Evolutionary conservation across 192 early-diverging fungal species (phyloP), one percentile per base, ranked within the genome.

Genomic region (Chytriomyces confervae): DNA sequence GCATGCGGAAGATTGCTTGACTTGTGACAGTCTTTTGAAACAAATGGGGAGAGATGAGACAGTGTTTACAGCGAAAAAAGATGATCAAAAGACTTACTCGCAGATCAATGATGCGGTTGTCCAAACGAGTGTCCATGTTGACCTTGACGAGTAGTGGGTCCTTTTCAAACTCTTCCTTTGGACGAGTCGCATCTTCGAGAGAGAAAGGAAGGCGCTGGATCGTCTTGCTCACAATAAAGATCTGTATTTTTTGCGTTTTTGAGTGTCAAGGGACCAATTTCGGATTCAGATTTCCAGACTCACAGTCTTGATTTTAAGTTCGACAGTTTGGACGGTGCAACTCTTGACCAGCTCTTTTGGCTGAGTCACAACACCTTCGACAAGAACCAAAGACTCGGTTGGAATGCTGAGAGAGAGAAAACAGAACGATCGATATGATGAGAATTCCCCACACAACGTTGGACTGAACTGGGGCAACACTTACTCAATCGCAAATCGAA

Each of bases 1-100:
- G 98, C 77, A 99, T 91, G 74, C 94, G 91, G 94, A 99, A 99
- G 72, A 98, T 97, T 50, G 95, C 93, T 50, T 99, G 93, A 88
- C 97, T 98, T 73, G 98, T 94, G 77, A 88, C 91, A 62, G 97
- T 99, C 91, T 92, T 72, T n/a, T 61, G 23, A 61, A 62, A 36
- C n/a, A n/a, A n/a, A n/a, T n/a, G n/a, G n/a, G n/a, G 29, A 29
- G 53, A 27, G 4, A 62, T 78, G 2, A 36, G 24, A 27, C 24
- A 27, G 16, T 61, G 0, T 60, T 67, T 20, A 72, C 57, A 50
- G 66, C 9, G 5, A 53, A 57, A 29, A 65, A 5, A 62, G 50
- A 27, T 23, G 20, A 44, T 36, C 43, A 66, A 18, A 69, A 18
- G 6, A 82, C 89, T 80, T 81, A 93, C 92, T 72, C 97, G 89